These are phyloP conservation scores for Paradendryphiella salina DNA, from an alignment of 2,329 filamentous ascomycete species.

Conservation along the genomic window DNA sequence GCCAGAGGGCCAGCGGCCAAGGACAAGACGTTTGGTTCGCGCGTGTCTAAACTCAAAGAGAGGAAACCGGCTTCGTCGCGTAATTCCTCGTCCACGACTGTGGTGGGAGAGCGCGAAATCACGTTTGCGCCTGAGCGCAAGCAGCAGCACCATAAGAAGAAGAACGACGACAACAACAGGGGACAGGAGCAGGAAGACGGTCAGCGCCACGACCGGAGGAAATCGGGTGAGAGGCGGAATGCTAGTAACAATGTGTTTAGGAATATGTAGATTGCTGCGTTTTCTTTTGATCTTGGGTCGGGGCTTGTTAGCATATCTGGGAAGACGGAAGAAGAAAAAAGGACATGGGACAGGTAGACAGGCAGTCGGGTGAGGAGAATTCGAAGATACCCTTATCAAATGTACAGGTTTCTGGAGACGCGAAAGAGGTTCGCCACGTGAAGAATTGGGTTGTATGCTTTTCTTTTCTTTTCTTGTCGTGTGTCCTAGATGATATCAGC, in stretches of 20 bases:
- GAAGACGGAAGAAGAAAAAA: background rate
- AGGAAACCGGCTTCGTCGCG: slow-evolving; percentile 11
- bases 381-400: slow-evolving; percentile 3
- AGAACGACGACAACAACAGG: slow-evolving; percentile 12
- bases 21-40: slow-evolving; percentile 62
- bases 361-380: background rate
- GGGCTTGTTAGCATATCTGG: background rate
- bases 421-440: too few relatives aligned
- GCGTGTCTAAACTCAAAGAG: slow-evolving; percentile 51
- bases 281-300: too few relatives aligned
- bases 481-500: too few relatives aligned
- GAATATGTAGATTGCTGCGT: slow-evolving; percentile 60
- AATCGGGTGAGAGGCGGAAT: slow-evolving; percentile 64
- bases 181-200: slow-evolving; percentile 29
- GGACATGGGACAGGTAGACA: background rate
- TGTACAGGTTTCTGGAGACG: too few relatives aligned
- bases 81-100: slow-evolving; percentile 30
- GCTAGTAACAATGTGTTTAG: slow-evolving; percentile 77
- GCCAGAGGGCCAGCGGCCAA: slow-evolving; percentile 45
- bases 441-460: too few relatives aligned
- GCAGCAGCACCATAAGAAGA: slow-evolving; percentile 47
- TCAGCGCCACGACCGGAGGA: slow-evolving; percentile 42
- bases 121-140: slow-evolving; percentile 70
- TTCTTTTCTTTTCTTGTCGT: too few relatives aligned
- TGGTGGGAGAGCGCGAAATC: slow-evolving; percentile 63